Base-by-base conservation (phyloP, 441 rosid species). In the Erodium moschatum region DNA sequence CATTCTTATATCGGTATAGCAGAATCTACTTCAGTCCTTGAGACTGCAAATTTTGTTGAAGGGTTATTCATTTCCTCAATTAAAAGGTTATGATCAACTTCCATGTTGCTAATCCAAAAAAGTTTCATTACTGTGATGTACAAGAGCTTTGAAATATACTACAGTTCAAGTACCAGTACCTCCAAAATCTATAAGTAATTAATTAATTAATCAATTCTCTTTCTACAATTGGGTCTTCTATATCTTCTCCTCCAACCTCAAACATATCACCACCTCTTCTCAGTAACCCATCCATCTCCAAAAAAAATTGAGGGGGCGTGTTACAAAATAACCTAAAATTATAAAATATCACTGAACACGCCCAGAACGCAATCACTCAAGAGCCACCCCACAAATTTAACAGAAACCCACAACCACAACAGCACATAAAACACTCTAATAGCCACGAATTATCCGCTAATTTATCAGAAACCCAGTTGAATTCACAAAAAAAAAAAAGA, bases 391-490 rank as follows among this genome's bases (percentile, higher is more conserved):
- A 16, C 24, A 21, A 58, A 18, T 5, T 58, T 58, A 18, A 18
- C 16, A 9, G 24, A 21, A 18, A 58, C 27, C 27, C 27, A 24
- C 2, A 24, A 44, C 46, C 40, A 66, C 18, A 9, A 10, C 19
- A 31, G 11, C 18, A 13, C 58, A 6, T 11, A 3, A 21, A 31
- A 12, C 6, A 18, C 4, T 24, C 58, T 35, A 64, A 68, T 27
- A 21, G 48, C 38, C 15, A 64, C 13, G 16, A 10, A 13, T 3
- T 13, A 12, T 27, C 24, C 35, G 29, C 31, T 67, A 69, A 69
- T 35, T 38, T 21, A 40, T 69, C 46, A 61, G 42, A 71, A 58
- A 48, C 70, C 72, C 68, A 67, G 27, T 54, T 33, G 72, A 11
- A 12, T 27, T 21, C 31, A 11, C 67, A 44, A 44, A 27, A 64